A percentile compares a stretch with the other conserved stretches of the same genome.
Conservation (phyloP, 768 basidiomycete genomes). For the Solioccasus polychromus region DNA sequence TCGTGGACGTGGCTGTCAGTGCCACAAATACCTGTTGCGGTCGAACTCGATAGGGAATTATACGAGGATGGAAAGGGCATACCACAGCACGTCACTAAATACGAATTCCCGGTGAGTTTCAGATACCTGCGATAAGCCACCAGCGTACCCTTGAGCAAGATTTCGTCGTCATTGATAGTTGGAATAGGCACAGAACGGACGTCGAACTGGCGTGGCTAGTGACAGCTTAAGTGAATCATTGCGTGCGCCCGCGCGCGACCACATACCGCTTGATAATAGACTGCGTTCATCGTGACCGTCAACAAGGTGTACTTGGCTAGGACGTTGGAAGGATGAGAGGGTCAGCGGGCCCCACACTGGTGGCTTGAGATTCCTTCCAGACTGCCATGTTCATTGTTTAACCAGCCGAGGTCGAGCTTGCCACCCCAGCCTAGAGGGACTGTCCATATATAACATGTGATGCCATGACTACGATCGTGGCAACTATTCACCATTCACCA, state of each 20-base stretch:
- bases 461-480: too few relatives aligned
- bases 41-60: not conserved
- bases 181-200: constrained; percentile 52
- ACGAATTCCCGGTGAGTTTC: not conserved
- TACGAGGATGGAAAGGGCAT: constrained; percentile 4
- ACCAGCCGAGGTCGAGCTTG: too few relatives aligned
- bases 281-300: constrained; percentile 43
- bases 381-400: not conserved
- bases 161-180: constrained; percentile 50
- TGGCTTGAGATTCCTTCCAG: not conserved
- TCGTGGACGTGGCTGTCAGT: constrained; percentile 59
- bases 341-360: too few relatives aligned
- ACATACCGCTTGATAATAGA: constrained; percentile 44
- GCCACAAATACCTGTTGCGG: constrained; percentile 45
- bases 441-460: too few relatives aligned
- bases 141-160: constrained; percentile 53
- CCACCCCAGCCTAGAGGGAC: too few relatives aligned
- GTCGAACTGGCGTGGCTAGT: constrained; percentile 49
- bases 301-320: too few relatives aligned
- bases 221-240: not conserved
- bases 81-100: constrained; percentile 41
- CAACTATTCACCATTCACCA: not conserved
- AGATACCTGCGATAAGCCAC: too few relatives aligned
- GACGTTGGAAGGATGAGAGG: too few relatives aligned
- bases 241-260: too few relatives aligned